phyloP scores from a whole-genome alignment of 2,329 filamentous ascomycete species.

The Pleoardoris graminearum region DNA sequence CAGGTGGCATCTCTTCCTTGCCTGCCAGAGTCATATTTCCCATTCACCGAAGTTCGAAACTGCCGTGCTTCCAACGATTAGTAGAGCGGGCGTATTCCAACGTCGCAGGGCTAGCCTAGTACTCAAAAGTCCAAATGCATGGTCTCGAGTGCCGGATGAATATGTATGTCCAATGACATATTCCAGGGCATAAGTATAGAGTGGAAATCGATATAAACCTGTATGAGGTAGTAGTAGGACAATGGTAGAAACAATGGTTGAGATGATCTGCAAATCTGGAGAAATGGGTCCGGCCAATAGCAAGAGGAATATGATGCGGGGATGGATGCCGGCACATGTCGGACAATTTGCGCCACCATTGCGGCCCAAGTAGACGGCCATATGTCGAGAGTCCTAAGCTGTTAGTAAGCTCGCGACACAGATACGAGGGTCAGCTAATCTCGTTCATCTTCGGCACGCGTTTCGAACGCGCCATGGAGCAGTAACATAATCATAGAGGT shows the following conservation, averaged over 20 bases:
- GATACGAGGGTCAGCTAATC: no score
- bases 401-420: no score
- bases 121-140: not conserved
- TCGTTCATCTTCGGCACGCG: no score
- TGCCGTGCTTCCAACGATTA: not conserved
- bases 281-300: not conserved
- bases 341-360: not conserved
- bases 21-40: not conserved
- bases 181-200: not conserved
- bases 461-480: no score
- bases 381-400: no score
- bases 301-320: not conserved
- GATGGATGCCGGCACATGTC: slow-evolving; percentile 2
- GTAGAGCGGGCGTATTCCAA: not conserved
- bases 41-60: not conserved
- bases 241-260: not conserved
- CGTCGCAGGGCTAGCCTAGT: not conserved
- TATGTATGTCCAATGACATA: not conserved
- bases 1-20: not conserved
- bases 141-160: not conserved
- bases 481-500: no score
- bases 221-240: not conserved
- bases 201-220: not conserved
- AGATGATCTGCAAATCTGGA: slow-evolving; percentile 4
- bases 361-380: no score